A percentile compares a stretch with the other conserved stretches of the same genome.
phyloP scores from a whole-genome alignment of 805 yeast genomes.

The Nakazawaea molendinolei region DNA sequence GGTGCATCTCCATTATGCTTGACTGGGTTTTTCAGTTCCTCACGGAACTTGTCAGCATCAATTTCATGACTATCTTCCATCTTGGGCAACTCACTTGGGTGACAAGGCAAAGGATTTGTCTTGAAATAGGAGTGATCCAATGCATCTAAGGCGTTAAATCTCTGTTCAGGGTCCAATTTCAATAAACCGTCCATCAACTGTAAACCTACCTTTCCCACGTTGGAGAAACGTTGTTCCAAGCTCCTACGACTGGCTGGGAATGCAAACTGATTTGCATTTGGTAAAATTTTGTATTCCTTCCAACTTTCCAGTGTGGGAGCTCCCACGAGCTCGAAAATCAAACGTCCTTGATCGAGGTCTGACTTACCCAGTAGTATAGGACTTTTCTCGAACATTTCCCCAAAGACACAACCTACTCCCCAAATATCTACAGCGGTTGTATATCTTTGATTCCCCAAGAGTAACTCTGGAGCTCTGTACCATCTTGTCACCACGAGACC shows the following conservation, averaged over 20 bases:
- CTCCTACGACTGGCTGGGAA: constrained; percentile 28
- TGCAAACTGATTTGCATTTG: constrained; percentile 39
- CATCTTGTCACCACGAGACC: constrained; percentile 88
- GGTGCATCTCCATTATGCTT: no score
- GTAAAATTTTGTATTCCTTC: constrained; percentile 56
- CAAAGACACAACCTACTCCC: constrained; percentile 97
- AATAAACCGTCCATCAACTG: constrained; percentile 56
- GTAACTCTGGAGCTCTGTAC: constrained; percentile 94
- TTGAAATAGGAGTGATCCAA: constrained; percentile 63
- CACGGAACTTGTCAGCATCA: constrained; percentile 56
- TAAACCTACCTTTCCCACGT: constrained; percentile 41
- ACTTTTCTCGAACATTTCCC: constrained; percentile 72
- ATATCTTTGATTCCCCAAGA: constrained; percentile 78
- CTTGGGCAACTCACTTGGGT: constrained; percentile 47
- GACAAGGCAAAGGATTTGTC: constrained; percentile 58
- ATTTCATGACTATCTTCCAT: constrained; percentile 89
- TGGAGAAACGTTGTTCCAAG: constrained; percentile 42
- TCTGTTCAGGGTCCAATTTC: constrained; percentile 58
- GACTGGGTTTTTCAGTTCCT: constrained; percentile 21
- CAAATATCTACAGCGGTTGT: constrained; percentile 96
- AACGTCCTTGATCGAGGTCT: constrained; percentile 82
- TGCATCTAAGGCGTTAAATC: constrained; percentile 80
- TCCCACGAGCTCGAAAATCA: constrained; percentile 77
- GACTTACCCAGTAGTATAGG: constrained; percentile 84
- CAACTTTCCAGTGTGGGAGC: constrained; percentile 58